Evolutionary conservation across 257 asterid genomes (phyloP), one percentile per base, ranked within the genome.

Genomic region (Phtheirospermum japonicum): DNA sequence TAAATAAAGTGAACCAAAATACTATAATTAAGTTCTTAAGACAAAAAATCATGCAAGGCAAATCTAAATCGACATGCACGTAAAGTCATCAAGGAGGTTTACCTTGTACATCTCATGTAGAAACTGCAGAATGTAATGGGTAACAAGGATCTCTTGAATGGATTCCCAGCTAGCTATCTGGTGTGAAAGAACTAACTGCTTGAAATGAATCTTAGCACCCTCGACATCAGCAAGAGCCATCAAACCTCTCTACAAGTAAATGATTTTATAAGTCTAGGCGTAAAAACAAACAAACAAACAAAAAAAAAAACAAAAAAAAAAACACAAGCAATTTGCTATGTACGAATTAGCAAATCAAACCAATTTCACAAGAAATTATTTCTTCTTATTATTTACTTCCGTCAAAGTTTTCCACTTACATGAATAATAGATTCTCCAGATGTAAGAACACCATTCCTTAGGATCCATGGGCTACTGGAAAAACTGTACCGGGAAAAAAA

Each of bases 151-250:
- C 77, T 86, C 97, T 75, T 82, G 86, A 69, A 89, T 69, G 74
- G 99, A 89, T 69, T 83, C 97, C 97, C 89, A 89, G 84, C 99
- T 89, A 71, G 96, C 95, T 67, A 92, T 82, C 75, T 92, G 97
- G 75, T 92, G 96, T 18, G 97, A 83, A 76, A 86, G 86, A 71
- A 79, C 70, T 36, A 92, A 73, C 65, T 82, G 94, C 63, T 79
- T 92, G 79, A 92, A 89, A 74, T 86, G 82, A 64, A 92, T 86
- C 74, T 92, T 81, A 39, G 96, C 99, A 58, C 99, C 97, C 86
- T 92, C 99, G 7, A 92, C 94, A 77, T 92, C 97, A 59, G 99
- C 99, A 75, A 92, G 91, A 61, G 99, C 96, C 95, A 89, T 86
- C 62, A 92, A 89, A 70, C 97, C 99, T 72, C 96, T 86, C 98